Evolutionary conservation across 164 flowering plant species (phyloP), one percentile per base, ranked within the genome.

Genomic region (Aristolochia fimbriata): DNA sequence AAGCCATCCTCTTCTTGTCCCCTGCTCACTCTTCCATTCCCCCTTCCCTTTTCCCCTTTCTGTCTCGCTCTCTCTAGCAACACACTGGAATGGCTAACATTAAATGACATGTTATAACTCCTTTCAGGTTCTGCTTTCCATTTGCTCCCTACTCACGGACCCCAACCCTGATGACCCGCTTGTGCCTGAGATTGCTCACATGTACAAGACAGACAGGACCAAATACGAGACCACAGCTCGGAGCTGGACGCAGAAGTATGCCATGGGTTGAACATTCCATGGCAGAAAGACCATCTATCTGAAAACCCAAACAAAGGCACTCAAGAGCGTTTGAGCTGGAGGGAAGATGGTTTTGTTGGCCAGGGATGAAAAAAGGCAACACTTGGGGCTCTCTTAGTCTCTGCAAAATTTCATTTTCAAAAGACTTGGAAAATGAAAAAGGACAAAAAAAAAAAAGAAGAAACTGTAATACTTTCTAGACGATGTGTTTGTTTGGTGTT

Each of bases 191-290:
- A 86, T 86, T 47, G 93, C 93, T 66, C 93, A 86, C 73, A 83
- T 86, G 89, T 86, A 86, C 78, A 86, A 86, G 81, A 83, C 89
- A 0, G 93, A 86, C 77, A 65, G 77, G 67, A 74, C 65, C 76
- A 86, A 86, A 80, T 86, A 86, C 45, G 93, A 86, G 76, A 77
- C 81, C 10, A 86, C 87, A 48, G 93, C 93, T 30, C 78, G 93
- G 74, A 86, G 85, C 88, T 86, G 92, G 92, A 86, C 87, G 61
- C 92, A 86, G 79, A 86, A 86, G 68, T 86, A 86, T 70, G 87
- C 93, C 74, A 83, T 86, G 93, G 93, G 89, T 60, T 86, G 70
- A 55, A n/a, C 55, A 22, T 31, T 45, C 52, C 22, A 7, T 10
- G 10, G 43, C 43, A 37, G 37, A 37, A 20, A 49, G 14, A 20